Evolutionary conservation across 106 monocot species (phyloP), one percentile per base, ranked within the genome.

Genomic region (Dioscorea zingiberensis): DNA sequence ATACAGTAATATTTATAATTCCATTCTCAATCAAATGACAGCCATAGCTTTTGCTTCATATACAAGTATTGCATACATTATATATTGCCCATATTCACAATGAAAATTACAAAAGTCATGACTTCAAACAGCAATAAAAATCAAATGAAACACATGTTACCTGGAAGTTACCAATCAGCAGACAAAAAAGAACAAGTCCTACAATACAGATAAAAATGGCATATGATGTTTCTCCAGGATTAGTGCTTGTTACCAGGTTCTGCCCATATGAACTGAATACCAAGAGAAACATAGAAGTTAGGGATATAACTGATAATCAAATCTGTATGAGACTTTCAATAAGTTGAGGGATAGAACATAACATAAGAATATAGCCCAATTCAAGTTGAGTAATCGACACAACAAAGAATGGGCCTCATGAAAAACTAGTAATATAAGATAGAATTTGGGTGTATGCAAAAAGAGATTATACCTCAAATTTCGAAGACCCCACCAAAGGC

Each of bases 161-260:
- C 94, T 95, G 91, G 87, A 95, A 88, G 62, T 95, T 95, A 60
- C 94, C 94, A 76, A 95, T 95, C 62, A 95, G 81, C 47, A 83
- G 87, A 7, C 91, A 70, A 67, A 95, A 91, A n/a, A 95, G 73
- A 63, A 95, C 83, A 57, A 95, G 83, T 17, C 94, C 91, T 25
- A 91, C 26, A 12, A 95, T 81, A 58, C 78, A 73, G 64, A 95
- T 91, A 22, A 80, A 27, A 32, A 95, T 95, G 24, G 85, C 87
- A 72, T 81, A 95, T 48, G 66, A 51, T 47, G 91, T 85, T 80
- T 95, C 94, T 24, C 82, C 80, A 44, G 79, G 59, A 59, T 76
- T 91, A 15, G 94, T 95, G 76, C 74, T 95, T 55, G 85, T 95
- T 38, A 21, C 19, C 29, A 95, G 67, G 63, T 85, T 83, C 69